Evolutionary conservation across 331 rosid genomes (phyloP).

Genomic region (Pyracantha coccinea): DNA sequence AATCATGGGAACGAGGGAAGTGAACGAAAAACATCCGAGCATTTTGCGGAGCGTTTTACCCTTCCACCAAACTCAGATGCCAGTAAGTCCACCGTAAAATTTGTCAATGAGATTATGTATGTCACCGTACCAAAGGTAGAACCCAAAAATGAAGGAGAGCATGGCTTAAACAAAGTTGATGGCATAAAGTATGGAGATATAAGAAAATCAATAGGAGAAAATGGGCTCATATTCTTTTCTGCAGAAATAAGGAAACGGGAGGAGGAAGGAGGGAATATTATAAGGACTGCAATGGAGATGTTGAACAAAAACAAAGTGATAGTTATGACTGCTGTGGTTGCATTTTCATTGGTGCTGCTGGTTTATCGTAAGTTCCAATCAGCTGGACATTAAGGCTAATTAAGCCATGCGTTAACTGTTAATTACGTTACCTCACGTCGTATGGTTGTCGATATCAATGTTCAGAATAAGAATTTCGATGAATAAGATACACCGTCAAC

Average conservation of each 20-base stretch:
- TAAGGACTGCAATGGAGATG: slow-evolving; percentile 19
- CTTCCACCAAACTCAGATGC: slow-evolving; percentile 32
- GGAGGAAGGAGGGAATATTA: slow-evolving; percentile 16
- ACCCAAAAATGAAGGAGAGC: not conserved
- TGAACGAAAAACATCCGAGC: slow-evolving; percentile 22
- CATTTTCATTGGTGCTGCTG: slow-evolving; percentile 49
- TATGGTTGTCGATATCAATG: too few relatives aligned
- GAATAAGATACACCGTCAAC: not conserved
- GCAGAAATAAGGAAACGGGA: slow-evolving; percentile 32
- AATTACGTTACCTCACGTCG: not conserved
- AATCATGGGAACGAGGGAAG: slow-evolving; percentile 40
- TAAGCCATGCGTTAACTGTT: not conserved
- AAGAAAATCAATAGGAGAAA: not conserved
- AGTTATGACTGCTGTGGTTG: slow-evolving; percentile 40
- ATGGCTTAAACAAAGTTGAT: not conserved
- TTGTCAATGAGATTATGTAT: slow-evolving; percentile 43
- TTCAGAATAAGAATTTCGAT: too few relatives aligned
- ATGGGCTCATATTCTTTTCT: slow-evolving; percentile 10
- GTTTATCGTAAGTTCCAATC: slow-evolving; percentile 31
- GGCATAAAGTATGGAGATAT: not conserved
- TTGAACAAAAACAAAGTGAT: slow-evolving; percentile 40
- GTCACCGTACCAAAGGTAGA: slow-evolving; percentile 48
- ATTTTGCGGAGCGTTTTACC: slow-evolving; percentile 26
- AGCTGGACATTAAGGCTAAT: not conserved
- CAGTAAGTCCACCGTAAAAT: slow-evolving; percentile 33